A percentile compares a stretch with the other conserved stretches of the same genome.
Evolutionary conservation across 805 yeast species (phyloP).

Genomic region (Alloascoidea africana): DNA sequence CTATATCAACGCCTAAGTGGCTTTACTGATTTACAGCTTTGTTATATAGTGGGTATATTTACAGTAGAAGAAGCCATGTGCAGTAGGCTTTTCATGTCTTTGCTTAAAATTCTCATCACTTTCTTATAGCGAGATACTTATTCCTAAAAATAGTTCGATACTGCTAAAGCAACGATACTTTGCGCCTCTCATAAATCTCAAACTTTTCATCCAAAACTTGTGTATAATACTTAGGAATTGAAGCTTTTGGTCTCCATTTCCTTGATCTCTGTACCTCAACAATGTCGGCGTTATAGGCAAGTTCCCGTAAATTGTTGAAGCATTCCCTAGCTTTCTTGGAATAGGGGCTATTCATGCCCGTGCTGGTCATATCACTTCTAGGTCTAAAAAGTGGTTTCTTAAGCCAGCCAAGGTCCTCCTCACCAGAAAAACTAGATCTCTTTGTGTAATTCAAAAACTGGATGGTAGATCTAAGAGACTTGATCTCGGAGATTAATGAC

Average conservation of each 20-base stretch:
- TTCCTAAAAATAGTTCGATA: no score
- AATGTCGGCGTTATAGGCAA: neutral
- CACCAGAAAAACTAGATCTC: neutral
- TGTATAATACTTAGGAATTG: neutral
- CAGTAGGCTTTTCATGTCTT: no score
- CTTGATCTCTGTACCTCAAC: neutral
- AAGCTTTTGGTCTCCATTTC: neutral
- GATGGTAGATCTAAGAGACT: neutral
- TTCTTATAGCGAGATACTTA: no score
- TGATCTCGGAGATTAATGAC: neutral
- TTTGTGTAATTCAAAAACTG: neutral
- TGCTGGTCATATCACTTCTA: neutral
- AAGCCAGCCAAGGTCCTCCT: neutral
- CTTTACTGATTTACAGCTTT: no score
- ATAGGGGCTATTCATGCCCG: neutral
- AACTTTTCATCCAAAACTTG: neutral
- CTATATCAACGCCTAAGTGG: no score
- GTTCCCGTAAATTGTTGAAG: neutral
- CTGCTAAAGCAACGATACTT: neutral
- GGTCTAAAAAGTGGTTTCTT: neutral
- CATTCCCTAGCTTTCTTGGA: neutral
- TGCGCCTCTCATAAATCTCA: slow-evolving; percentile 1
- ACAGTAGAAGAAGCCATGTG: no score
- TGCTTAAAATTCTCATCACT: no score
- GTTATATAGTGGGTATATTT: no score